Conservation (phyloP, 1,139 yeast genomes). For the Komagataea norvegica region DNA sequence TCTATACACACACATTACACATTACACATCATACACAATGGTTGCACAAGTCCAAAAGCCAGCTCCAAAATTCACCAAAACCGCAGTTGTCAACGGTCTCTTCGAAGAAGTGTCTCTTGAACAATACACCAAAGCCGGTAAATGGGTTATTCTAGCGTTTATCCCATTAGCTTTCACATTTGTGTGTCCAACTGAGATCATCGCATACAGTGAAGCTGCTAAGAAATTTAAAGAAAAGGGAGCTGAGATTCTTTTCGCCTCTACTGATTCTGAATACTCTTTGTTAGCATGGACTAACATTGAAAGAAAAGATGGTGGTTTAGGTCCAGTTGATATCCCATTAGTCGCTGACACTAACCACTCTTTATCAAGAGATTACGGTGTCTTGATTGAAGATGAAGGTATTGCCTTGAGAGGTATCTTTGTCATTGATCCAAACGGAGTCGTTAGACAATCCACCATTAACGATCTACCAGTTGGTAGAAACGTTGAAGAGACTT, state of each 20-base stretch:
- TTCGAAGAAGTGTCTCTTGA: conserved; percentile 93
- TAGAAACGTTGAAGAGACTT: conserved; percentile 95
- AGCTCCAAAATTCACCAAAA: conserved; percentile 93
- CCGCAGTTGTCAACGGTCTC: conserved; percentile 93
- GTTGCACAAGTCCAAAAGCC: conserved; percentile 88
- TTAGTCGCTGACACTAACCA: conserved; percentile 96
- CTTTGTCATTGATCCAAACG: conserved; percentile 95
- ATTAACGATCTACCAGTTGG: conserved; percentile 98
- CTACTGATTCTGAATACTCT: conserved; percentile 97
- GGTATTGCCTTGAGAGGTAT: conserved; percentile 98
- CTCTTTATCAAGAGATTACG: conserved; percentile 89
- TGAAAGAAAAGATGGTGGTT: conserved; percentile 96
- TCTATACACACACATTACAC: background rate
- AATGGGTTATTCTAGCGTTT: conserved; percentile 95
- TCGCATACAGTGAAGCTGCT: conserved; percentile 95
- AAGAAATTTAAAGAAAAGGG: conserved; percentile 84
- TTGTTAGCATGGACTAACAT: conserved; percentile 97
- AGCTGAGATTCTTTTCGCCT: conserved; percentile 87
- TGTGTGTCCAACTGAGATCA: conserved; percentile 98
- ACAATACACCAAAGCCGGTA: conserved; percentile 75
- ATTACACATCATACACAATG: conserved; percentile 49
- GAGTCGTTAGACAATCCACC: conserved; percentile 90
- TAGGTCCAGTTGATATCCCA: conserved; percentile 92
- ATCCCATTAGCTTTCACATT: conserved; percentile 99
- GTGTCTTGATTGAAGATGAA: conserved; percentile 92